Evolutionary conservation across 108 stramenopile species (phyloP).

Genomic region (Mediolabrus comicus): DNA sequence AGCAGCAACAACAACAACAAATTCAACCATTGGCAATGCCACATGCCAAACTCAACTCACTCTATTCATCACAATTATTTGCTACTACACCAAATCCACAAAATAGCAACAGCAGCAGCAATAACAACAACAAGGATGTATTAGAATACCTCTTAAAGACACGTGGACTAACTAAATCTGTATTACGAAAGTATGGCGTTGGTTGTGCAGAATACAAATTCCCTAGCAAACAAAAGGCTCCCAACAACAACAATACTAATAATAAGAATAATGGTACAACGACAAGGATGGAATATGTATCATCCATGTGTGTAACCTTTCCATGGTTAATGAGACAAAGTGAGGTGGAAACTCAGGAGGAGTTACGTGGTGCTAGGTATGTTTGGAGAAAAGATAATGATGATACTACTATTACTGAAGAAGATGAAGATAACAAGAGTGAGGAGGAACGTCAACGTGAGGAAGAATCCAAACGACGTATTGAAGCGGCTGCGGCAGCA

Average conservation of each 20-base stretch:
- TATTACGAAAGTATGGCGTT: slow-evolving; percentile 89
- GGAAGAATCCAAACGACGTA: background rate
- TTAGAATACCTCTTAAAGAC: slow-evolving; percentile 59
- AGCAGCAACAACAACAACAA: slow-evolving; percentile 1
- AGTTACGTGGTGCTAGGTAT: slow-evolving; percentile 38
- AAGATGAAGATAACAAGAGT: background rate
- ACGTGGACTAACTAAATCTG: slow-evolving; percentile 59
- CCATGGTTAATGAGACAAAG: slow-evolving; percentile 85
- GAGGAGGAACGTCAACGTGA: background rate
- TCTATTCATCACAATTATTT: slow-evolving; percentile 55
- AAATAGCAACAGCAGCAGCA: background rate
- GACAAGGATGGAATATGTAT: slow-evolving; percentile 28
- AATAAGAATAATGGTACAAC: slow-evolving; percentile 1
- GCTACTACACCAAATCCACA: slow-evolving; percentile 26
- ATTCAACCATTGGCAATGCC: slow-evolving; percentile 68
- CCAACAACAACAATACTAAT: slow-evolving; percentile 17
- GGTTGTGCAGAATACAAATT: slow-evolving; percentile 81
- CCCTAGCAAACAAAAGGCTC: slow-evolving; percentile 24
- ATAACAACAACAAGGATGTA: slow-evolving; percentile 27
- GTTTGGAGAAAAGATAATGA: slow-evolving; percentile 17
- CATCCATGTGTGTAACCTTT: slow-evolving; percentile 86
- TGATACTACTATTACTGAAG: background rate
- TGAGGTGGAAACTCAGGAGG: slow-evolving; percentile 66
- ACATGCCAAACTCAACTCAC: slow-evolving; percentile 36
- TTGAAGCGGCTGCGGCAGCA: background rate